A percentile compares a stretch with the other conserved stretches of the same genome.
These are phyloP conservation scores for Funneliformis geosporum DNA, from an alignment of 192 early-diverging fungal species.

Conservation along the genomic window DNA sequence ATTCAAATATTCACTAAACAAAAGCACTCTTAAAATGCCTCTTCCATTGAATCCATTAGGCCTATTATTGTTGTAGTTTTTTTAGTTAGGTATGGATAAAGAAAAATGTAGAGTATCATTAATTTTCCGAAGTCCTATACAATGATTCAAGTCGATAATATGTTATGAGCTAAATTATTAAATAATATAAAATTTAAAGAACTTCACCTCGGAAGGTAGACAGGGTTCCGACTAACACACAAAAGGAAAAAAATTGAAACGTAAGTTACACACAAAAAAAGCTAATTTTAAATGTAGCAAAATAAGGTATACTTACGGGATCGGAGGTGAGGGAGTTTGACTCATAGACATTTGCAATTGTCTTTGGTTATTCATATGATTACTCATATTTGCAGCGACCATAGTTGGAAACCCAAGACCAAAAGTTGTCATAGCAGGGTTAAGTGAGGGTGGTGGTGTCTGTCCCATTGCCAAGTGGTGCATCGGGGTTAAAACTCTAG, in stretches of 20 bases:
- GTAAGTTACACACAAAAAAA: background rate
- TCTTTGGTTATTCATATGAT: slow-evolving; percentile 1
- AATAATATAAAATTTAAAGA: too few species aligned
- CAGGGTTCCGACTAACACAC: background rate
- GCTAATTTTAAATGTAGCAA: background rate
- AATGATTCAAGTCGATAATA: too few species aligned
- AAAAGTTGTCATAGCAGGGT: too few species aligned
- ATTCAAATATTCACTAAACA: background rate
- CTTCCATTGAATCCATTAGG: background rate
- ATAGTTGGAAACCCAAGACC: slow-evolving; percentile 2
- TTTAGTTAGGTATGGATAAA: background rate
- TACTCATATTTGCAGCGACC: background rate
- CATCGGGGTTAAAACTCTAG: background rate
- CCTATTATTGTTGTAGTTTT: background rate
- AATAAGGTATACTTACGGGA: background rate
- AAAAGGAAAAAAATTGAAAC: background rate
- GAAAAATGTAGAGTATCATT: background rate
- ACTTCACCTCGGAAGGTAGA: background rate
- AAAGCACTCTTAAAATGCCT: background rate
- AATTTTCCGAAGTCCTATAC: too few species aligned
- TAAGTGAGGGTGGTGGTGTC: background rate
- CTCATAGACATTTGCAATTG: background rate
- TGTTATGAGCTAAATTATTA: too few species aligned
- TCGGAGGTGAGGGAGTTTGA: background rate
- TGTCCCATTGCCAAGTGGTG: slow-evolving; percentile 1